A percentile compares a stretch with the other conserved stretches of the same genome.
phyloP scores from a whole-genome alignment of 306 rosid genomes.

The Mimosa bimucronata region DNA sequence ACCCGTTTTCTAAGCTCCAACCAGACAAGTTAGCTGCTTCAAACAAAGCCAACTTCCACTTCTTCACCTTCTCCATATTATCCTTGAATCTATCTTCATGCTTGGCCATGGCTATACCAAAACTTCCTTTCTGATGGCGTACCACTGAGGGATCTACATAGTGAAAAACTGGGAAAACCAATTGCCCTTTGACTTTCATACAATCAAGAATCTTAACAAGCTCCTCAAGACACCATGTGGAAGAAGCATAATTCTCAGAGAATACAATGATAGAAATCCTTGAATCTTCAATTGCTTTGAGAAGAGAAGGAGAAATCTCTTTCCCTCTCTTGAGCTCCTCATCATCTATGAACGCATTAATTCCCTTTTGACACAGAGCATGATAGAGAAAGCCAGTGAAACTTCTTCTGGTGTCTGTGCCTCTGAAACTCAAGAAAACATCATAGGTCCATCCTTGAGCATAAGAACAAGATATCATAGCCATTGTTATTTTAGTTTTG shows the following conservation, averaged over 20 bases:
- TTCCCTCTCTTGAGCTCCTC: conserved; percentile 36
- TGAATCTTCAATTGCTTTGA: conserved; percentile 50
- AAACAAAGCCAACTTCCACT: conserved; percentile 47
- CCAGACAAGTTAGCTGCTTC: conserved; percentile 49
- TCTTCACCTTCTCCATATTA: conserved; percentile 30
- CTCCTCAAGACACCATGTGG: conserved; percentile 52
- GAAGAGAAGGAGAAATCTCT: conserved; percentile 42
- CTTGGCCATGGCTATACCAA: conserved; percentile 24
- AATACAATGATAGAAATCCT: conserved; percentile 52
- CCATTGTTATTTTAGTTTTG: no score
- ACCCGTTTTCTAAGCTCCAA: conserved; percentile 49
- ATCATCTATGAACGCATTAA: conserved; percentile 38
- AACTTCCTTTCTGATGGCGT: conserved; percentile 40
- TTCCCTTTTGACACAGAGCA: conserved; percentile 44
- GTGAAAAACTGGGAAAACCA: conserved; percentile 52
- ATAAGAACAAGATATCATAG: conserved; percentile 17
- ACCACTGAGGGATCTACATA: conserved; percentile 50
- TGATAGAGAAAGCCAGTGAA: conserved; percentile 48
- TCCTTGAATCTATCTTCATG: conserved; percentile 33
- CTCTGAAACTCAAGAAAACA: conserved; percentile 54
- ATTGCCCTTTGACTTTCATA: conserved; percentile 33
- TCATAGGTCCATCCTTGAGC: conserved; percentile 40
- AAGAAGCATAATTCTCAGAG: conserved; percentile 47
- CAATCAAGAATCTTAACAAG: conserved; percentile 45
- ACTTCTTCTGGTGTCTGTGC: conserved; percentile 39